Evolutionary conservation across 768 basidiomycete species (phyloP).

Genomic region (Naganishia kalamii): DNA sequence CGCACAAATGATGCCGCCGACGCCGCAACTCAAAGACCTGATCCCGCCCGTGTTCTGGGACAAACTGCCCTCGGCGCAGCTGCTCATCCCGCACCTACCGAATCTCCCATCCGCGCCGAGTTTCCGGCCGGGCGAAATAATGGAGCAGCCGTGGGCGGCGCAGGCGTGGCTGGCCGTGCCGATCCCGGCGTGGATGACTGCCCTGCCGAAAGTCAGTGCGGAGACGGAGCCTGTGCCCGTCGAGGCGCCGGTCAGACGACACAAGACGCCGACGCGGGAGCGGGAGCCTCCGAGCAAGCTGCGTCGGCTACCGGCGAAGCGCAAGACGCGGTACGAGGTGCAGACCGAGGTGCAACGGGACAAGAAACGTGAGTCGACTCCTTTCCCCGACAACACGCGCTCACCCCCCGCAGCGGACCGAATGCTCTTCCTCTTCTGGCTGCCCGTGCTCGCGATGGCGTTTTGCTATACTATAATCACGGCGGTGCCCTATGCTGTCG

Average conservation of each 20-base stretch:
- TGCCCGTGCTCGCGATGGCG: slow-evolving; percentile 45
- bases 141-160: slow-evolving; percentile 15
- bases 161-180: slow-evolving; percentile 27
- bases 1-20: slow-evolving; percentile 22
- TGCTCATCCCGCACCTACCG: slow-evolving; percentile 21
- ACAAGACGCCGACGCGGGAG: slow-evolving; percentile 10
- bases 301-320: neutral
- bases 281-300: neutral
- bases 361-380: slow-evolving; percentile 1
- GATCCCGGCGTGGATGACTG: slow-evolving; percentile 23
- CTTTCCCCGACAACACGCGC: neutral
- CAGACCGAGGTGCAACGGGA: neutral
- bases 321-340: neutral
- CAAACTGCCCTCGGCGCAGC: slow-evolving; percentile 30
- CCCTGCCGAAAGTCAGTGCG: neutral
- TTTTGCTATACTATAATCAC: slow-evolving; percentile 21
- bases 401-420: slow-evolving; percentile 31
- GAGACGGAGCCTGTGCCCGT: neutral
- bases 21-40: slow-evolving; percentile 27
- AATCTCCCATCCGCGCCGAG: neutral
- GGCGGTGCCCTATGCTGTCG: slow-evolving; percentile 17
- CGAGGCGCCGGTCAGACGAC: neutral
- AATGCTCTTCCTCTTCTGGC: slow-evolving; percentile 49
- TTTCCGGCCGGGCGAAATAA: slow-evolving; percentile 4
- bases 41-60: slow-evolving; percentile 32